A percentile compares a stretch with the other conserved stretches of the same genome.
Conservation (phyloP, 2,329 filamentous ascomycete genomes). For the Colletotrichum shisoi region DNA sequence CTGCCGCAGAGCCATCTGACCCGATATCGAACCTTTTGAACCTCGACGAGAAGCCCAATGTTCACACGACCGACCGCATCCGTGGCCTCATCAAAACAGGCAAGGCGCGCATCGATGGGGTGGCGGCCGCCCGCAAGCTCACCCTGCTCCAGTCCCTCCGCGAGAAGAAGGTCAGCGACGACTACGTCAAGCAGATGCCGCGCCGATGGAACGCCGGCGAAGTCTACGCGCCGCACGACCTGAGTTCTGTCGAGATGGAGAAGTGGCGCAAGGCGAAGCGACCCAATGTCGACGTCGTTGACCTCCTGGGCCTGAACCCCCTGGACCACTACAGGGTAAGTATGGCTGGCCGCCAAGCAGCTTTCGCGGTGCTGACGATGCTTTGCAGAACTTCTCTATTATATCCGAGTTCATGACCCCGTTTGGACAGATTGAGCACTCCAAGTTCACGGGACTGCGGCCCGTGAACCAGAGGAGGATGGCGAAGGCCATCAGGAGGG, state of each 20-base stretch:
- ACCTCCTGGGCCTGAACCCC: slow-evolving; percentile 80
- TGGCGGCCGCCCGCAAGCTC: slow-evolving; percentile 44
- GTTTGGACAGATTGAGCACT: slow-evolving; percentile 84
- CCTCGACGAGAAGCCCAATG: slow-evolving; percentile 32
- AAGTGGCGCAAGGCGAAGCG: slow-evolving; percentile 74
- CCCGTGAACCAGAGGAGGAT: slow-evolving; percentile 92
- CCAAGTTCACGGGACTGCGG: slow-evolving; percentile 77
- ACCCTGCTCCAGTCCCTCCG: slow-evolving; percentile 51
- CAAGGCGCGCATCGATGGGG: slow-evolving; percentile 41
- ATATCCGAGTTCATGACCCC: slow-evolving; percentile 87
- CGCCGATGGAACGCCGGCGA: slow-evolving; percentile 81
- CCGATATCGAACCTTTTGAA: slow-evolving; percentile 33
- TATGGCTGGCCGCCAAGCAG: slow-evolving; percentile 32
- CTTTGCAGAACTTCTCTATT: slow-evolving; percentile 82
- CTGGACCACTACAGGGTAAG: slow-evolving; percentile 85
- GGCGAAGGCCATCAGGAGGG: slow-evolving; percentile 88
- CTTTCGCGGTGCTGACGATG: background rate
- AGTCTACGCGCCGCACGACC: slow-evolving; percentile 88
- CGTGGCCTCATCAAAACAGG: slow-evolving; percentile 39
- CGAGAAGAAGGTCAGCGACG: slow-evolving; percentile 54
- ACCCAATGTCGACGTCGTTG: slow-evolving; percentile 75
- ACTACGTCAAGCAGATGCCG: slow-evolving; percentile 69
- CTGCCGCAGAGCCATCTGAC: slow-evolving; percentile 14
- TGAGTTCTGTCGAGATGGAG: slow-evolving; percentile 77
- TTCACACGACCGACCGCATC: slow-evolving; percentile 30